Evolutionary conservation across 345 rosid species (phyloP).

Genomic region (Salix viminalis): DNA sequence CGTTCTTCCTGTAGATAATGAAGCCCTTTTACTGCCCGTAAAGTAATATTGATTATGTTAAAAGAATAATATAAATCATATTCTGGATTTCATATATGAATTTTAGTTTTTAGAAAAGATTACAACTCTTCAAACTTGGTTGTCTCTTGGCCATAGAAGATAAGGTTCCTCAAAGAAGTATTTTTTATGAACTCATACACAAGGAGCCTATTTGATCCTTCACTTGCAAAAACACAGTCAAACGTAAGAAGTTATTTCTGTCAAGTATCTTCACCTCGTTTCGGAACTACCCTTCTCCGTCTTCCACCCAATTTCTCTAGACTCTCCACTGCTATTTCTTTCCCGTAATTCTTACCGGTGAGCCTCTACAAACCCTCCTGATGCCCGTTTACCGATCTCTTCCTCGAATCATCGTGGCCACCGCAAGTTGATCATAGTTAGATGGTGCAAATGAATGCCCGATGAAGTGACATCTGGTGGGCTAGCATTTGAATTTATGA

Average conservation of each 20-base stretch:
- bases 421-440: background rate
- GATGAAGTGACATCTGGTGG: background rate
- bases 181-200: background rate
- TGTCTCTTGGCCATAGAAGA: background rate
- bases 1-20: slow-evolving; percentile 14
- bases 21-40: background rate
- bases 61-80: too few relatives aligned
- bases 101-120: too few relatives aligned
- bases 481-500: too few relatives aligned
- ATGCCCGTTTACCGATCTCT: background rate
- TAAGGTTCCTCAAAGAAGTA: background rate
- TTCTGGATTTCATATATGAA: too few relatives aligned
- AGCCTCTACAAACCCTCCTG: background rate
- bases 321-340: slow-evolving; percentile 1
- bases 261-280: background rate
- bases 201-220: background rate
- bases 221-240: background rate
- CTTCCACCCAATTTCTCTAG: background rate
- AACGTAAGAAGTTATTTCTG: background rate
- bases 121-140: background rate
- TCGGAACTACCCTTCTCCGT: background rate
- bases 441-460: background rate
- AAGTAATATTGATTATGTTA: background rate
- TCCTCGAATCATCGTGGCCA: background rate
- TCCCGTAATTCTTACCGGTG: background rate